These are phyloP conservation scores for Kodamaea derodonti DNA, from an alignment of 1,139 yeast species.

Conservation along the genomic window DNA sequence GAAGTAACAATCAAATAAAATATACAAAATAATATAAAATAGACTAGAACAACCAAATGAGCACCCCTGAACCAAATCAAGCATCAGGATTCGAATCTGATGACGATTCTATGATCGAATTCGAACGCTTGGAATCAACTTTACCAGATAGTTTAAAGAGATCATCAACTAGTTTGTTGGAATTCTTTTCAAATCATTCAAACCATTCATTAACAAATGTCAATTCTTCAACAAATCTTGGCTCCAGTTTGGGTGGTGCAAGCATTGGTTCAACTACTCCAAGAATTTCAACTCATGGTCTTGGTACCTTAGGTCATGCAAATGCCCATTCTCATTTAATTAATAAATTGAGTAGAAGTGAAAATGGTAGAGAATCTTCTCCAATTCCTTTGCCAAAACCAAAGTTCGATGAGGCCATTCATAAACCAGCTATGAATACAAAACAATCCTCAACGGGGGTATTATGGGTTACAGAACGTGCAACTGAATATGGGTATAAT, in stretches of 20 bases:
- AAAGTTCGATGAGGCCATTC: slow-evolving; percentile 40
- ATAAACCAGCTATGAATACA: slow-evolving; percentile 60
- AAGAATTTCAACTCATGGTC: slow-evolving; percentile 3
- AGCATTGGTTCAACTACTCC: not conserved
- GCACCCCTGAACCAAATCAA: not conserved
- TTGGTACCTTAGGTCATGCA: not conserved
- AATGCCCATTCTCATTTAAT: slow-evolving; percentile 19
- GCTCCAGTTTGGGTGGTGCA: slow-evolving; percentile 3
- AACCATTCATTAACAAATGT: slow-evolving; percentile 1
- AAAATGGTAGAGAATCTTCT: slow-evolving; percentile 37
- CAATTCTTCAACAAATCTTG: slow-evolving; percentile 1
- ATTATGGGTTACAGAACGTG: slow-evolving; percentile 67
- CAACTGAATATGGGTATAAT: slow-evolving; percentile 55
- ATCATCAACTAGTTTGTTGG: slow-evolving; percentile 40
- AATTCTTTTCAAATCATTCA: slow-evolving; percentile 17
- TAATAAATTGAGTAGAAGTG: slow-evolving; percentile 29
- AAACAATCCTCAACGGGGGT: slow-evolving; percentile 66
- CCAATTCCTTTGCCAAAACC: slow-evolving; percentile 56
- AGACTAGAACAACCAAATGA: not conserved
- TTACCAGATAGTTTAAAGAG: slow-evolving; percentile 42
- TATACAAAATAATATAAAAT: too few relatives aligned
- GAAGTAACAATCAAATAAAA: too few relatives aligned
- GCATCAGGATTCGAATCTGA: slow-evolving; percentile 15
- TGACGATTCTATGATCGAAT: slow-evolving; percentile 28
- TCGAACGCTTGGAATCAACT: slow-evolving; percentile 43